phyloP scores from a whole-genome alignment of 2,329 filamentous ascomycete species.

The Pseudogymnoascus sp. region DNA sequence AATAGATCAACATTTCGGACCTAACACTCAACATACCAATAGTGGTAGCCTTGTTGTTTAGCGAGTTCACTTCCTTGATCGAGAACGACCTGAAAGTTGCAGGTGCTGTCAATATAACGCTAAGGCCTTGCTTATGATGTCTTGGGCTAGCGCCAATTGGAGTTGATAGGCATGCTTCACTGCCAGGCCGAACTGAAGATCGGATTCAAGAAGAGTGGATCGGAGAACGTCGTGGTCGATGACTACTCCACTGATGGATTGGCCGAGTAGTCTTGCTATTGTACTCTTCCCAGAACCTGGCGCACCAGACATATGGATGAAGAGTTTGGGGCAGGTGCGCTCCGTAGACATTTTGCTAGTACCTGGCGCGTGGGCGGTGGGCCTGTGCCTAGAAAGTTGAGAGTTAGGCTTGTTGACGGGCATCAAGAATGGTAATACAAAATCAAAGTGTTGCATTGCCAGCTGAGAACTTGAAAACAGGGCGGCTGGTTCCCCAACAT shows the following conservation, averaged over 20 bases:
- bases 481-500: not conserved
- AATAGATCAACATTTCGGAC: conserved; percentile 26
- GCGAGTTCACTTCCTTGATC: conserved; percentile 26
- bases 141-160: conserved; percentile 30
- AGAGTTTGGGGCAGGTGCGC: not conserved
- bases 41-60: conserved; percentile 16
- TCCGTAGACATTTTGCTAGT: not conserved
- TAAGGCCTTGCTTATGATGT: conserved; percentile 28
- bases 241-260: conserved; percentile 24
- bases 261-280: conserved; percentile 24
- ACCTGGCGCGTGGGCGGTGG: not conserved
- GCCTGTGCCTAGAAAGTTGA: not conserved
- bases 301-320: conserved; percentile 32
- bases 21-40: conserved; percentile 29
- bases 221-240: conserved; percentile 32
- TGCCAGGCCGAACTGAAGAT: conserved; percentile 24
- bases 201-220: conserved; percentile 26
- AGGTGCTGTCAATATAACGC: conserved; percentile 33
- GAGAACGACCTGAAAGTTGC: conserved; percentile 28
- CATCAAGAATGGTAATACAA: not conserved
- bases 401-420: not conserved
- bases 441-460: not conserved
- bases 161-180: conserved; percentile 28
- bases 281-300: conserved; percentile 34
- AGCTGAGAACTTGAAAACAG: not conserved